These are phyloP conservation scores for Juncus effusus DNA, from an alignment of 176 grass and related monocot species.

Conservation along the genomic window DNA sequence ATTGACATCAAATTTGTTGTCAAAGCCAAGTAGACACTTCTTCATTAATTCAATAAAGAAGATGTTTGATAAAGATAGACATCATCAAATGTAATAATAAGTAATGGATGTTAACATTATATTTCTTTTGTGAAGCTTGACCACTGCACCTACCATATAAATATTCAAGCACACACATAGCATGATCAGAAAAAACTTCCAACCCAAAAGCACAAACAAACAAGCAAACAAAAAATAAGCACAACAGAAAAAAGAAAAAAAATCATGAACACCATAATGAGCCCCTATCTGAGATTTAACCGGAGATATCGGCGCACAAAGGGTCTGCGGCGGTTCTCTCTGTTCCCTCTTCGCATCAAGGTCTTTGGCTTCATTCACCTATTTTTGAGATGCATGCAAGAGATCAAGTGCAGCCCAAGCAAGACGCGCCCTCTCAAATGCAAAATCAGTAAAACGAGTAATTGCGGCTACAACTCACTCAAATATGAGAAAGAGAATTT, in stretches of 20 bases:
- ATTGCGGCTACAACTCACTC: not conserved
- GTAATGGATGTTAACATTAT: no score
- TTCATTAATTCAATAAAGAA: no score
- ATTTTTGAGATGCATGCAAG: constrained; percentile 39
- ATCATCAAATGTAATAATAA: no score
- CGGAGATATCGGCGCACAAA: constrained; percentile 22
- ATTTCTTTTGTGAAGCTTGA: no score
- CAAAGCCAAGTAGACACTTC: no score
- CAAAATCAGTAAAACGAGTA: not conserved
- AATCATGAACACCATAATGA: constrained; percentile 25
- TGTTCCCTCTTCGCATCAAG: constrained; percentile 46
- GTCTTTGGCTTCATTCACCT: constrained; percentile 29
- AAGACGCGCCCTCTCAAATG: not conserved
- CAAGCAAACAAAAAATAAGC: not conserved
- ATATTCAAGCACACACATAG: not conserved
- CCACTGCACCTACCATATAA: no score
- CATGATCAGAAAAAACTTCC: not conserved
- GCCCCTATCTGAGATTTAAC: constrained; percentile 27
- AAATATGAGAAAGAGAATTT: constrained; percentile 30
- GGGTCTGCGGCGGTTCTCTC: constrained; percentile 34
- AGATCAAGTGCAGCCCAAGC: constrained; percentile 48
- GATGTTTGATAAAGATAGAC: no score
- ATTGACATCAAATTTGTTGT: no score
- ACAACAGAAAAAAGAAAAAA: not conserved
- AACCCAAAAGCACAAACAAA: no score